Base-by-base conservation (phyloP, 805 yeast genomes). In the Pichia scutulata region DNA sequence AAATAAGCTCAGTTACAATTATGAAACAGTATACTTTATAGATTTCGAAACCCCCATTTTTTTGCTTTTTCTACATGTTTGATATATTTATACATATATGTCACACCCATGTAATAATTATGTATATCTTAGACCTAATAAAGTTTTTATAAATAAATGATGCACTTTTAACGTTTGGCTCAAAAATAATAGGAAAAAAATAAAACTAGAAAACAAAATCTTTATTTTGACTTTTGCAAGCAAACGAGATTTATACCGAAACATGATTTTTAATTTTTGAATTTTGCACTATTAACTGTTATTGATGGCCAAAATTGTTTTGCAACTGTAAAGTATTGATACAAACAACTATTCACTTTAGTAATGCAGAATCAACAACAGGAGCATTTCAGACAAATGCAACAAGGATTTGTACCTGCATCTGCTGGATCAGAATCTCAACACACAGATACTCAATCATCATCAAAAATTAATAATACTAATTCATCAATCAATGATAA, bases 401-500 rank as follows among this genome's bases (percentile, higher is more conserved):
- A 33, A 7, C 37, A 33, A 10, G 37, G 37, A 2, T 33, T 10
- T 5, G 18, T 33, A 8, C 37, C 18, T 7, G 37, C 19, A 16
- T 33, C 37, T 33, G 18, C 37, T 8, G 37, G 37, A 33, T 33
- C 37, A n/a, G 37, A 33, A 16, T n/a, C 37, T n/a, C 37, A 33
- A 3, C 37, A 33, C n/a, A 33, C 37, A 16, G 37, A 33, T 14
- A 33, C 37, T 4, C 19, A 33, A 8, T 14, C 37, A n/a, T 33
- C 37, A n/a, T 33, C 37, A n/a, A 33, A 14, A 13, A n/a, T 13
- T 12, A 40, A 16, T 7, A 41, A n/a, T 40, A 9, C 8, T 21
- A 41, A 21, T 18, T 47, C 50, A 12, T 80, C 84, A 0, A 60
- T 80, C 23, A 84, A 81, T 47, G 95, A 89, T 63, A 87, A 86